Evolutionary conservation across 148 eudicot species (phyloP), one percentile per base, ranked within the genome.

Genomic region (Drosera capensis): DNA sequence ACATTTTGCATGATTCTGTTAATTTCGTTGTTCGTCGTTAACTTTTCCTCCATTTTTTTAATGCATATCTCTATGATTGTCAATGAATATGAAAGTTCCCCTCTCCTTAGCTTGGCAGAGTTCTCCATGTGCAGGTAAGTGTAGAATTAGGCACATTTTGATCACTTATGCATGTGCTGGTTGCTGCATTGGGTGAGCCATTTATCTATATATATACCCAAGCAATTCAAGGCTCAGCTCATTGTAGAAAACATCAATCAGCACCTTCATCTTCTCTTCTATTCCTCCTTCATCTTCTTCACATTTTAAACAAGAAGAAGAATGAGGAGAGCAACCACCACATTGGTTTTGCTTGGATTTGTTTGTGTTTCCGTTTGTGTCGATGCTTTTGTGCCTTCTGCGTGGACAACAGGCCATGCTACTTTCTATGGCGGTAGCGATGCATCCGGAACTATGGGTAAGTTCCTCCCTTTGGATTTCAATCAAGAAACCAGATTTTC

Each of bases 391-490:
- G 51, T 37, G 7, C 68, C 94, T 14, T 67, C 94, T 28, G 75
- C 64, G 0, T 84, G 81, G 85, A 45, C 40, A 30, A 54, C 38
- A 46, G 88, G 60, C 42, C 79, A 73, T 65, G 88, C 88, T 38
- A 84, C 88, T 18, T 85, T 84, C 65, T 84, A 84, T 16, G 88
- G 88, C 24, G 80, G 83, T 31, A 55, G 78, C 17, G 88, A 84
- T 36, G 88, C 88, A 16, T 83, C 88, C 0, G 88, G 88, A 23
- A 84, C 94, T 25, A 84, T 84, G 84, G 88, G 88, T 84, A 68
- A 3, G 65, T 48, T 38, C 23, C 24, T 3, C 23, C 15, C 14
- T n/a, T n/a, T n/a, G n/a, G n/a, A n/a, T n/a, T n/a, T n/a, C n/a
- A n/a, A n/a, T n/a, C n/a, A n/a, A n/a, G n/a, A n/a, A n/a, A n/a